Evolutionary conservation across 2,329 filamentous ascomycete species (phyloP), one percentile per base, ranked within the genome.

Genomic region (Aspergillus viridinutans): DNA sequence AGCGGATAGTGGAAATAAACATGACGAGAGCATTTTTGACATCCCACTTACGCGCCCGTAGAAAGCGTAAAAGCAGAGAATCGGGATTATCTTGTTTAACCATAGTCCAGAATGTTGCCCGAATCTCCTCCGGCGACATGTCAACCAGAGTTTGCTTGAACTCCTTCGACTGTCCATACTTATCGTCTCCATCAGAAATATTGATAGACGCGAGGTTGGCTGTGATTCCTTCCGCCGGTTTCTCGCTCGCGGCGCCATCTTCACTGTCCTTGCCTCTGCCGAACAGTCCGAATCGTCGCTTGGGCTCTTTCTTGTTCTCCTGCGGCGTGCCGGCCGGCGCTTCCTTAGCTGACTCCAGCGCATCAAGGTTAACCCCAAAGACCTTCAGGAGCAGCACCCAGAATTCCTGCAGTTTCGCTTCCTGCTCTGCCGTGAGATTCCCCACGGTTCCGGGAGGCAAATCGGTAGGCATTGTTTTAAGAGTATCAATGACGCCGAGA

Each of bases 61-160:
- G 79, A 74, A 96, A 96, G 45, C 92, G 86, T 56, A 96, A 77
- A 17, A 93, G 77, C 20, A 95, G 79, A 2, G 88, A 89, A 75
- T 99, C 94, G 0, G 94, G 94, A 70, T 97, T 86, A 69, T 99
- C 94, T 67, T 94, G 88, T 79, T 97, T 99, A 57, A 93, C 85
- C 91, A 97, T 96, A 64, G 79, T 83, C 94, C 94, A 97, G 70
- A 97, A 89, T 0, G 92, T 87, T 17, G 82, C 80, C 53, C 92
- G 85, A 62, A 99, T 85, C 47, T 88, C 82, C 67, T 95, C 90
- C 0, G 93, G 90, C 0, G 86, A 83, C 67, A 89, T 83, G 58
- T 83, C 90, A 50, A 88, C 87, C 9, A 99, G 76, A 0, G 91
- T 90, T 43, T 93, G 86, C 64, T 90, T 85, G 75, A 92, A 97